Percentiles rank a stretch among this genome's conserved stretches.
phyloP scores from a whole-genome alignment of 129 eudicot species.

The Chrysanthemum seticuspe region DNA sequence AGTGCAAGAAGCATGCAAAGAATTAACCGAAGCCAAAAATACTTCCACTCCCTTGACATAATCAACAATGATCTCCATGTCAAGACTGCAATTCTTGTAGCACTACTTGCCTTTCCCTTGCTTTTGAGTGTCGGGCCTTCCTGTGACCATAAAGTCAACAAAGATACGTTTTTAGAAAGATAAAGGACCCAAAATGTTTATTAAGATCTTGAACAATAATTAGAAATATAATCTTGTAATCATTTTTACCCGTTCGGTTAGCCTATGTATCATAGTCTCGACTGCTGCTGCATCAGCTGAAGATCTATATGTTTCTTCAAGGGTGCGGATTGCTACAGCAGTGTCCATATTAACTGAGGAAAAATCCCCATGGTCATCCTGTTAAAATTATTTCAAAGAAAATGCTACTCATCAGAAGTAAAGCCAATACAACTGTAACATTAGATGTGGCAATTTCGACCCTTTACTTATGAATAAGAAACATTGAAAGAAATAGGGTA shows the following conservation, averaged over 20 bases:
- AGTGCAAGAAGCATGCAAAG: slow-evolving; percentile 73
- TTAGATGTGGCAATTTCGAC: too few relatives aligned
- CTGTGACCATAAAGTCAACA: slow-evolving; percentile 37
- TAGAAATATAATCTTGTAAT: too few relatives aligned
- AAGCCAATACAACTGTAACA: too few relatives aligned
- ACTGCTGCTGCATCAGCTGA: slow-evolving; percentile 96
- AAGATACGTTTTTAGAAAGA: not conserved
- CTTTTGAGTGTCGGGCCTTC: slow-evolving; percentile 81
- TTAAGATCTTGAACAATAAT: too few relatives aligned
- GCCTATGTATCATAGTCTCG: slow-evolving; percentile 67
- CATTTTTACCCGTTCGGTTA: slow-evolving; percentile 70
- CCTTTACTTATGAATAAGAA: too few relatives aligned
- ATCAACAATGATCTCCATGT: slow-evolving; percentile 90
- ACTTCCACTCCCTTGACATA: slow-evolving; percentile 97
- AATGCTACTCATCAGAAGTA: too few relatives aligned
- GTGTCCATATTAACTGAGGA: slow-evolving; percentile 97
- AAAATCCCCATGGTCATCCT: slow-evolving; percentile 95
- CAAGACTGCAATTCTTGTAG: slow-evolving; percentile 60
- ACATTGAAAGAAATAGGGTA: too few relatives aligned
- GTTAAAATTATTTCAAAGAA: slow-evolving; percentile 20
- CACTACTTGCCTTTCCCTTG: slow-evolving; percentile 68
- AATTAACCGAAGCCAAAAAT: slow-evolving; percentile 88
- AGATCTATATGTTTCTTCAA: slow-evolving; percentile 88
- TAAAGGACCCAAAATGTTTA: too few relatives aligned
- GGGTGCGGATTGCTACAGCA: slow-evolving; percentile 90